These are phyloP conservation scores for Cyclotella atomus DNA, from an alignment of 108 stramenopile species.

Conservation along the genomic window DNA sequence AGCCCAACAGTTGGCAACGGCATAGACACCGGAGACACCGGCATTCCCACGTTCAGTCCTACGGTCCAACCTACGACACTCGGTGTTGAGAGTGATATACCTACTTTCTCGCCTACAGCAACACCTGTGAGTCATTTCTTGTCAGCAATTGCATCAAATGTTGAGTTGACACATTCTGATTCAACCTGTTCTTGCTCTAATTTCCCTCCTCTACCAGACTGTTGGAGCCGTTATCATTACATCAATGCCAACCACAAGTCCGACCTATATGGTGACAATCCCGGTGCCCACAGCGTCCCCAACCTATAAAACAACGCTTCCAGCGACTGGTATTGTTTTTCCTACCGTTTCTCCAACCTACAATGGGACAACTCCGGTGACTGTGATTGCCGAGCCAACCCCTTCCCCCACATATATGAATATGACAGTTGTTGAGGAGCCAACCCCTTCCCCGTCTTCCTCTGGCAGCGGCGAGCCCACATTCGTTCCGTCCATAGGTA, in stretches of 20 bases:
- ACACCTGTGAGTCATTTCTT: neutral
- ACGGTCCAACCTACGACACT: neutral
- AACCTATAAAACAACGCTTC: too few species aligned
- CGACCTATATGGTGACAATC: neutral
- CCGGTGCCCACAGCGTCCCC: neutral
- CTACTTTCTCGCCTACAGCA: slow-evolving; percentile 8
- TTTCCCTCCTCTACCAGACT: neutral
- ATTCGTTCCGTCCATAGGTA: too few species aligned
- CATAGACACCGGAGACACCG: neutral
- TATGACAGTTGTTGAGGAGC: too few species aligned
- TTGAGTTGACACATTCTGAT: neutral
- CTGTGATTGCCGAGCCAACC: neutral
- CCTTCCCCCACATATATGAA: neutral
- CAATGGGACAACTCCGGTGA: too few species aligned
- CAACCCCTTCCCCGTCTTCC: too few species aligned
- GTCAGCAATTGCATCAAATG: neutral
- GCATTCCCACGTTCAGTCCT: slow-evolving; percentile 4
- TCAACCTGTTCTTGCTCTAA: too few species aligned
- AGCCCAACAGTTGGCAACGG: neutral
- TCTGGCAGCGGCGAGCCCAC: neutral
- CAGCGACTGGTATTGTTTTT: neutral
- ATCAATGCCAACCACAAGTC: neutral
- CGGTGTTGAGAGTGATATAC: neutral
- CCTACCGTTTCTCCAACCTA: neutral
- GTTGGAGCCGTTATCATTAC: neutral